Evolutionary conservation across 768 basidiomycete species (phyloP).

Genomic region (Neoboletus brunneissimus): DNA sequence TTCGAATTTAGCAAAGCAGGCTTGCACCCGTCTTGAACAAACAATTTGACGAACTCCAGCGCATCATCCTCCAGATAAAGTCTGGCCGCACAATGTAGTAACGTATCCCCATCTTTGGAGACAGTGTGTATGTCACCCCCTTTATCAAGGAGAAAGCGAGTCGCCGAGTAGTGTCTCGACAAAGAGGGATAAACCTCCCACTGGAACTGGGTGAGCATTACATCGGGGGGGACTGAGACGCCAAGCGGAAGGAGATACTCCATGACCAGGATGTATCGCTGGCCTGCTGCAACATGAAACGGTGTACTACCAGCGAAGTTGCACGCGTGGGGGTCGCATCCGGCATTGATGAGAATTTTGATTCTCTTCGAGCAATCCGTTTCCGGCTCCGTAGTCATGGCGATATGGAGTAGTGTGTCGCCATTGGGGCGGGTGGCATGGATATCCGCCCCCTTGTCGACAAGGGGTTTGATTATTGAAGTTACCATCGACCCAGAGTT

Average conservation of each 20-base stretch:
- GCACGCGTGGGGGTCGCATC: not conserved
- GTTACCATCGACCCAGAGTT: fast-evolving
- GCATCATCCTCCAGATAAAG: not conserved
- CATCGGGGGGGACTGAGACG: not conserved
- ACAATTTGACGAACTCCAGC: not conserved
- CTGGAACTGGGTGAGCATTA: not conserved
- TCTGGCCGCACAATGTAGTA: not conserved
- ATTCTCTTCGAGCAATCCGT: not conserved
- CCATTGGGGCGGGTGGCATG: not conserved
- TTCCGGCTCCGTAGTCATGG: not conserved
- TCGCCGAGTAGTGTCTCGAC: not conserved
- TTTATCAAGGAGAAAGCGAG: not conserved
- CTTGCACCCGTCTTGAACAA: not conserved
- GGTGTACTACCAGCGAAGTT: not conserved
- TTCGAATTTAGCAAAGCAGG: not conserved
- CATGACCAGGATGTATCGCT: not conserved
- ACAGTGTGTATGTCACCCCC: not conserved
- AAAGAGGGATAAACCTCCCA: too few species aligned
- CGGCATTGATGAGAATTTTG: not conserved
- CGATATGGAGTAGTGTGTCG: not conserved
- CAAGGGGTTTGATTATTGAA: not conserved
- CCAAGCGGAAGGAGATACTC: not conserved
- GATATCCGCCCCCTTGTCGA: not conserved
- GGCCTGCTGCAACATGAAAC: not conserved
- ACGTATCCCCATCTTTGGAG: not conserved